Evolutionary conservation across 805 yeast genomes (phyloP).

Genomic region (Kodamaea jinghongensis): DNA sequence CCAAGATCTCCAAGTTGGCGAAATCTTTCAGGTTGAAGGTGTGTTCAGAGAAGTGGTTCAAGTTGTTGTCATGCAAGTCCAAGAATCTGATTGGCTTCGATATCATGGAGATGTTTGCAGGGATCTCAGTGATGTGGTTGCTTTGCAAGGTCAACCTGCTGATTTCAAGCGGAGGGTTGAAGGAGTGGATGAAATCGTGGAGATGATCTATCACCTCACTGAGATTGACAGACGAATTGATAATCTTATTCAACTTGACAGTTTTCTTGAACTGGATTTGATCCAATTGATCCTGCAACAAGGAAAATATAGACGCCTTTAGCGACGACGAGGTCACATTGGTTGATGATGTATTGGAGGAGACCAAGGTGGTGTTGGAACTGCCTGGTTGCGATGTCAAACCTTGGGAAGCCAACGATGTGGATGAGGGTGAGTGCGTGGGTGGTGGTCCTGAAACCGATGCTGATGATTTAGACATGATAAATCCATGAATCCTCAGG

Average conservation of each 20-base stretch:
- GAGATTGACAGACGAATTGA: not conserved
- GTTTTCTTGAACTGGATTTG: constrained; percentile 13
- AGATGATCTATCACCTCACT: constrained; percentile 13
- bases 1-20: constrained; percentile 57
- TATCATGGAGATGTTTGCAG: constrained; percentile 45
- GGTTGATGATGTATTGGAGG: not conserved
- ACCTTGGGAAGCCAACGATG: constrained; percentile 1
- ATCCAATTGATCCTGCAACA: constrained; percentile 15
- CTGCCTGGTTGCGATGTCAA: not conserved
- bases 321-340: constrained; percentile 8
- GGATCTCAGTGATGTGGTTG: constrained; percentile 48
- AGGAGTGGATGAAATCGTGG: constrained; percentile 12
- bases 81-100: constrained; percentile 50
- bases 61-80: constrained; percentile 62
- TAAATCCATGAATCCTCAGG: not conserved
- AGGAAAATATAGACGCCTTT: constrained; percentile 8
- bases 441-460: not conserved
- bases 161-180: constrained; percentile 18
- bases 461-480: constrained; percentile 2
- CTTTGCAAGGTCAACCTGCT: constrained; percentile 54
- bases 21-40: constrained; percentile 24
- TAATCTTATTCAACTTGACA: constrained; percentile 12
- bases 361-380: not conserved
- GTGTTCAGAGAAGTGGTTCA: constrained; percentile 50
- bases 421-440: not conserved